These are phyloP conservation scores for Scleroderma bovista DNA, from an alignment of 768 basidiomycete genomes.

Conservation along the genomic window DNA sequence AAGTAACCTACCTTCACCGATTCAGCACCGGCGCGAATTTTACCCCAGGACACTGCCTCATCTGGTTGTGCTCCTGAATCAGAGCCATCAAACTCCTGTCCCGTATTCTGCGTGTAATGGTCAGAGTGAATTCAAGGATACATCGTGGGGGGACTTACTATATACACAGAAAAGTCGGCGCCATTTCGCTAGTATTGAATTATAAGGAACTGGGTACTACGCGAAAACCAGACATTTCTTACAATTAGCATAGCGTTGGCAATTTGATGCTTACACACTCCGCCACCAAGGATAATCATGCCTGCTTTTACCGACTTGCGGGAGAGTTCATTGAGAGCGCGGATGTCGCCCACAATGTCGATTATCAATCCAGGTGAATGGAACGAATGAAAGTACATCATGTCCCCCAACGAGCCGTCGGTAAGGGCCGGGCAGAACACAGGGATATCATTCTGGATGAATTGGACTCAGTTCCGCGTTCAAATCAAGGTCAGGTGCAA, in stretches of 20 bases:
- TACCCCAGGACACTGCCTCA: conserved; percentile 98
- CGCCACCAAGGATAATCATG: conserved; percentile 97
- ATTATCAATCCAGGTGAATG: conserved; percentile 75
- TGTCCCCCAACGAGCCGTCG: conserved; percentile 96
- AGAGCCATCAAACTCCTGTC: conserved; percentile 98
- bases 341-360: conserved; percentile 94
- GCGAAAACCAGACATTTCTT: conserved; percentile 20
- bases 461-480: conserved; percentile 20
- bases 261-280: conserved; percentile 99
- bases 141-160: conserved; percentile 43
- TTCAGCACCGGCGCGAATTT: conserved; percentile 83
- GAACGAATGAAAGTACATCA: conserved; percentile 99
- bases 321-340: conserved; percentile 83
- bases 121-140: neutral
- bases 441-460: conserved; percentile 86
- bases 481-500: conserved; percentile 6
- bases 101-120: conserved; percentile 67
- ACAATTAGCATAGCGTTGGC: conserved; percentile 99
- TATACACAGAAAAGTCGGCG: conserved; percentile 95
- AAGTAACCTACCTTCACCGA: conserved; percentile 61
- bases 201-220: neutral
- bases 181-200: conserved; percentile 73
- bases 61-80: conserved; percentile 97
- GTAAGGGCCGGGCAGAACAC: conserved; percentile 98
- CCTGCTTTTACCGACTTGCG: conserved; percentile 89